phyloP scores from a whole-genome alignment of 1,284 basidiomycete species.

The Ustilago loliicola region DNA sequence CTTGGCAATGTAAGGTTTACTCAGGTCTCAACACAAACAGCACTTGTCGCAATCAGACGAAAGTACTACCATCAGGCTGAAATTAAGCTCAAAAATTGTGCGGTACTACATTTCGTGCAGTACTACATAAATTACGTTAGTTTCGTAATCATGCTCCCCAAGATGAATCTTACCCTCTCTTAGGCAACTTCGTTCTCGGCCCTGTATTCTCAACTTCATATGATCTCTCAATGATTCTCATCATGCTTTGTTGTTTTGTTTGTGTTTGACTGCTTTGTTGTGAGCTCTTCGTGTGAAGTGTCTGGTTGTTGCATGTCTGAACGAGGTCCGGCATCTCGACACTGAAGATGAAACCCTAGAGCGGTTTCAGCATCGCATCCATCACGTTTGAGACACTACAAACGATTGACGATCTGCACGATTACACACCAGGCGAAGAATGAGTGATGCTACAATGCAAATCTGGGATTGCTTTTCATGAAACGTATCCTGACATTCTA shows the following conservation, averaged over 20 bases:
- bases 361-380: too few species aligned
- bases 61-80: too few species aligned
- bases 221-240: background rate
- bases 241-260: slow-evolving; percentile 4
- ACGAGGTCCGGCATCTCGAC: too few species aligned
- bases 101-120: too few species aligned
- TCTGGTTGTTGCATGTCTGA: too few species aligned
- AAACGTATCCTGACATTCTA: background rate
- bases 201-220: slow-evolving; percentile 8
- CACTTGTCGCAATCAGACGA: too few species aligned
- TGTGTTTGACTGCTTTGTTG: background rate
- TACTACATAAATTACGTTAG: too few species aligned
- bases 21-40: too few species aligned
- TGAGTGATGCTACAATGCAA: background rate
- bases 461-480: background rate
- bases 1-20: too few species aligned
- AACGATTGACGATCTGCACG: too few species aligned
- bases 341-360: too few species aligned
- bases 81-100: too few species aligned
- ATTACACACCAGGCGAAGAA: background rate
- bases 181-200: background rate
- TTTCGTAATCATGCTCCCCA: background rate
- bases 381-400: background rate
- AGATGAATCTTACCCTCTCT: background rate
- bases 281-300: background rate